Conservation (phyloP, 2,329 filamentous ascomycete genomes). For the Annulohypoxylon truncatum region DNA sequence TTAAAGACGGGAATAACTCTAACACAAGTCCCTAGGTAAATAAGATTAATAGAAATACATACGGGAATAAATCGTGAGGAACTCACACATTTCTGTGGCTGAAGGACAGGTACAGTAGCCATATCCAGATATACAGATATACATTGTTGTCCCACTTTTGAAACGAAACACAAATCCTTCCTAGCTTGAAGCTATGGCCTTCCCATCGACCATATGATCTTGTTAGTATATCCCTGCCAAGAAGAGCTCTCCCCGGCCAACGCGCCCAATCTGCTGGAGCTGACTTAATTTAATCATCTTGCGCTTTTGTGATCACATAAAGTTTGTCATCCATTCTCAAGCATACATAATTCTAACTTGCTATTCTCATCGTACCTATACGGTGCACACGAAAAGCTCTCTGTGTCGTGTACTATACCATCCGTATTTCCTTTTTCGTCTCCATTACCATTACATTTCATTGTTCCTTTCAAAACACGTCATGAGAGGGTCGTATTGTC, state of each 20-base stretch:
- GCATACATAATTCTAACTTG: slow-evolving; percentile 4
- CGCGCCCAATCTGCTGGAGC: slow-evolving; percentile 23
- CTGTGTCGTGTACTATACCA: slow-evolving; percentile 19
- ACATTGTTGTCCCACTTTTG: slow-evolving; percentile 12
- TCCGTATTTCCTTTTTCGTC: not conserved
- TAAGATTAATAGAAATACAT: not conserved
- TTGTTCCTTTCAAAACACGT: slow-evolving; percentile 9
- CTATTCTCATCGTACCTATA: slow-evolving; percentile 10
- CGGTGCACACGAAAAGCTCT: slow-evolving; percentile 5
- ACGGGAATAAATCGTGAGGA: not conserved
- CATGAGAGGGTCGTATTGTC: slow-evolving; percentile 1
- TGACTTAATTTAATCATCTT: slow-evolving; percentile 31
- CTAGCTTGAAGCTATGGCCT: slow-evolving; percentile 27
- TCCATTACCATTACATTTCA: not conserved
- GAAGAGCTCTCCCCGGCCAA: slow-evolving; percentile 31
- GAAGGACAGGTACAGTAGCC: not conserved
- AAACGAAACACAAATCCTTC: slow-evolving; percentile 12
- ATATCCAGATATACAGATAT: not conserved
- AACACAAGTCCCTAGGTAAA: too few species aligned
- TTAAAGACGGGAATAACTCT: not conserved
- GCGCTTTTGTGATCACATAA: slow-evolving; percentile 18
- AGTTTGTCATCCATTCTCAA: slow-evolving; percentile 16
- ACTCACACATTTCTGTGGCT: slow-evolving; percentile 5
- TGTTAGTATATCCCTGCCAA: slow-evolving; percentile 11
- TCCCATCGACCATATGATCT: slow-evolving; percentile 27